A percentile compares a stretch with the other conserved stretches of the same genome.
Evolutionary conservation across 345 rosid species (phyloP).

Genomic region (Trapa incisa): DNA sequence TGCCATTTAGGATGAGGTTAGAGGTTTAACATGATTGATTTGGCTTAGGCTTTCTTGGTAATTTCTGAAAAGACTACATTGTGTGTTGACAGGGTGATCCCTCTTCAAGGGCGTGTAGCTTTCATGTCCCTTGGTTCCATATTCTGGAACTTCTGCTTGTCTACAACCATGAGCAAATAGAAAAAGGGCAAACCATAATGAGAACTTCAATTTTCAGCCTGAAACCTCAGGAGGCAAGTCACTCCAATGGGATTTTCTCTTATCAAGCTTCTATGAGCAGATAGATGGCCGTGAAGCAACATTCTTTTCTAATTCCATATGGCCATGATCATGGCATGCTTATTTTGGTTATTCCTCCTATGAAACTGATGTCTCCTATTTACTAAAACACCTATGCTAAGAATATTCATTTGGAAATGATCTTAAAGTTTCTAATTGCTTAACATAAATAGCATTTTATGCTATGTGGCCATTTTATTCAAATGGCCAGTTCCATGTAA

Average conservation of each 20-base stretch:
- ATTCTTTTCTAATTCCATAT: neutral
- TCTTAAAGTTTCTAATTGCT: too few species aligned
- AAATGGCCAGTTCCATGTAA: too few species aligned
- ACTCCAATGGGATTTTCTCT: neutral
- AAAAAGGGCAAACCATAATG: neutral
- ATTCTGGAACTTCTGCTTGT: constrained; percentile 90
- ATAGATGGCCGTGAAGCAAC: neutral
- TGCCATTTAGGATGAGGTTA: neutral
- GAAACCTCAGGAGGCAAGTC: neutral
- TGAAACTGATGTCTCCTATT: too few species aligned
- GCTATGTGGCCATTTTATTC: too few species aligned
- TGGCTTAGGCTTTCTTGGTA: neutral
- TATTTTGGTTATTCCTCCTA: too few species aligned
- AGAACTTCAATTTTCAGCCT: neutral
- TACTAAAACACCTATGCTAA: too few species aligned
- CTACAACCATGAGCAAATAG: constrained; percentile 79
- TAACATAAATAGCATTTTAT: too few species aligned
- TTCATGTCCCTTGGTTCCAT: constrained; percentile 88
- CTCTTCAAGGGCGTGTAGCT: constrained; percentile 92
- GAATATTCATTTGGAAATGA: too few species aligned
- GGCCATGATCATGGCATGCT: neutral
- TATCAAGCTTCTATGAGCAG: neutral
- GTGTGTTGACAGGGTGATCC: constrained; percentile 52
- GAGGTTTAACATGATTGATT: neutral
- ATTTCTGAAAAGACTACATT: neutral